Conservation (phyloP, 2,329 filamentous ascomycete genomes). For the Celoporthe dispersa region DNA sequence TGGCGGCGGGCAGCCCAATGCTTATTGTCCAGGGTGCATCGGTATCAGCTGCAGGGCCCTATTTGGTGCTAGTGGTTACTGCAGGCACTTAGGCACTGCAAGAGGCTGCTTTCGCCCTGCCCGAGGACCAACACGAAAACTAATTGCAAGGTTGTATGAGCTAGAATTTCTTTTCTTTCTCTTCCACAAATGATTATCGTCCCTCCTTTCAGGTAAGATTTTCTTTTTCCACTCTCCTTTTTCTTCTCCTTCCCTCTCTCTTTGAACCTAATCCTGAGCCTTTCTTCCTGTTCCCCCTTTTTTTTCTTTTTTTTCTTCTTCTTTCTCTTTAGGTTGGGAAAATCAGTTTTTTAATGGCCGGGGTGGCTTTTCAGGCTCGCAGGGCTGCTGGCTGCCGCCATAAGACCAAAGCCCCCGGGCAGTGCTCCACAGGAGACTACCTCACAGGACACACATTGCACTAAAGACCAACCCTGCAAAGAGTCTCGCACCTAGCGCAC, state of each 20-base stretch:
- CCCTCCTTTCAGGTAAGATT: background rate
- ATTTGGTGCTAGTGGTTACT: background rate
- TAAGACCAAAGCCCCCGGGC: background rate
- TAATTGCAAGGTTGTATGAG: background rate
- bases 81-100: background rate
- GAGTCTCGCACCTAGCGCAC: no score
- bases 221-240: background rate
- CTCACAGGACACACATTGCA: background rate
- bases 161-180: background rate
- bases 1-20: background rate
- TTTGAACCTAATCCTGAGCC: no score
- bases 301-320: background rate
- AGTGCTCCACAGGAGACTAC: background rate
- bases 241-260: no score
- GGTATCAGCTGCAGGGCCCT: background rate
- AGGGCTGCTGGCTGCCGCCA: background rate
- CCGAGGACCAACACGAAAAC: background rate
- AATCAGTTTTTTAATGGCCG: background rate
- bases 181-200: background rate
- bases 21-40: background rate
- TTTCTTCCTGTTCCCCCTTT: no score
- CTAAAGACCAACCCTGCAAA: background rate
- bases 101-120: background rate
- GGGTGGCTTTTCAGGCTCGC: background rate
- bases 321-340: no score